Conservation (phyloP, 2,329 filamentous ascomycete species). For the Pseudogymnoascus sp. region DNA sequence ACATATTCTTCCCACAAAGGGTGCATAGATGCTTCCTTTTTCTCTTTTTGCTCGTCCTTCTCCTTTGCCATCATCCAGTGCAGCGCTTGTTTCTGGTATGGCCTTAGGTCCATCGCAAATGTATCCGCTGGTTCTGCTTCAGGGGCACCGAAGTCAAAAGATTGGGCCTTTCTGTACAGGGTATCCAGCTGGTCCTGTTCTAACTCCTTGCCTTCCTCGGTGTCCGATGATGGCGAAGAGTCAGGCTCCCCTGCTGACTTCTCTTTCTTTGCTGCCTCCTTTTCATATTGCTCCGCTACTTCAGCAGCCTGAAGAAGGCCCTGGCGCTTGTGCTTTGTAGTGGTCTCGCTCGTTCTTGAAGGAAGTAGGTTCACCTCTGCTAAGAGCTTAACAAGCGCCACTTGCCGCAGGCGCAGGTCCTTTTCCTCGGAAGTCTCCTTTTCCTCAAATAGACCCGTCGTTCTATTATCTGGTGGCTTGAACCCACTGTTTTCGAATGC, state of each 20-base stretch:
- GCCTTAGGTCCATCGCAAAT: conserved; percentile 75
- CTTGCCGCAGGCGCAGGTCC: conserved; percentile 71
- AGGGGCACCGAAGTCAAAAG: conserved; percentile 89
- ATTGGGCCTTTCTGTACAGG: conserved; percentile 91
- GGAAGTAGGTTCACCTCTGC: conserved; percentile 81
- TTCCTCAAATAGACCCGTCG: conserved; percentile 69
- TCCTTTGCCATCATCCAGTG: conserved; percentile 97
- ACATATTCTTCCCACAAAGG: conserved; percentile 93
- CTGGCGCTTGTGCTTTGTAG: conserved; percentile 72
- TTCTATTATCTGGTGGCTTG: conserved; percentile 58
- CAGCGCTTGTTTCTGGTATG: conserved; percentile 91
- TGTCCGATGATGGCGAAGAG: conserved; percentile 42
- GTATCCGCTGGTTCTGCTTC: conserved; percentile 73
- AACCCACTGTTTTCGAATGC: conserved; percentile 63
- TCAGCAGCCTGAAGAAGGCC: conserved; percentile 82
- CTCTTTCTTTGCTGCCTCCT: conserved; percentile 36
- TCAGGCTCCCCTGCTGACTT: conserved; percentile 14
- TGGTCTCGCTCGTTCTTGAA: conserved; percentile 61
- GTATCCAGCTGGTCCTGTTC: conserved; percentile 93
- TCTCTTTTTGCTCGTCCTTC: conserved; percentile 60
- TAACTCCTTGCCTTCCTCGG: conserved; percentile 80
- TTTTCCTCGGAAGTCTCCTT: conserved; percentile 82
- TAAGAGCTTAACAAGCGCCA: conserved; percentile 80
- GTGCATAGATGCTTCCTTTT: conserved; percentile 77
- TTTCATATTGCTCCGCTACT: conserved; percentile 68